A percentile compares a stretch with the other conserved stretches of the same genome.
Evolutionary conservation across 2,329 filamentous ascomycete species (phyloP).

Genomic region (Pseudocercospora ulei): DNA sequence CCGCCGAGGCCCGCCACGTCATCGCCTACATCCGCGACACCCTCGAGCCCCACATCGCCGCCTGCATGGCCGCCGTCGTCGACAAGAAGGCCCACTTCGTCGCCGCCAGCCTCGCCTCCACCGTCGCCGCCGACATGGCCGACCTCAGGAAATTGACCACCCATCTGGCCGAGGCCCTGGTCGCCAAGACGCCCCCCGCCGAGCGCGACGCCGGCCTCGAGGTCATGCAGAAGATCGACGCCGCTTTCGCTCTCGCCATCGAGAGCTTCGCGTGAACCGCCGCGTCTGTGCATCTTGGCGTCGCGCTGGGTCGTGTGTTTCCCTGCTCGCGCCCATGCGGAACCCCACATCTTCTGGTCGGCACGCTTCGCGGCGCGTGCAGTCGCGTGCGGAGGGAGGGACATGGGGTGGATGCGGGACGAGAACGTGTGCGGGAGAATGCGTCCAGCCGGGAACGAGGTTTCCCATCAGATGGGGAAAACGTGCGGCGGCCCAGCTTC

Average conservation of each 20-base stretch:
- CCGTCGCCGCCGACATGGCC: constrained; percentile 20
- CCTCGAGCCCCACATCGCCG: constrained; percentile 19
- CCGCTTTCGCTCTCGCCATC: constrained; percentile 20
- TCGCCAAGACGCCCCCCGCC: constrained; percentile 18
- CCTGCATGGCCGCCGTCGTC: constrained; percentile 18
- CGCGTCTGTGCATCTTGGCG: no score
- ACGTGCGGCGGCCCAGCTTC: no score
- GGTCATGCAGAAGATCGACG: constrained; percentile 19
- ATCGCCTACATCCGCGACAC: constrained; percentile 19
- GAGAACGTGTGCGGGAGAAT: no score
- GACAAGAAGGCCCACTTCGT: constrained; percentile 19
- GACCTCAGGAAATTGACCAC: constrained; percentile 20
- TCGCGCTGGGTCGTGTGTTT: no score
- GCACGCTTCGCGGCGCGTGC: no score
- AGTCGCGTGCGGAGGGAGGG: no score
- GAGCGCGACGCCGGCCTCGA: constrained; percentile 14
- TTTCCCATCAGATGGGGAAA: no score
- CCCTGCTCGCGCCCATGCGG: no score
- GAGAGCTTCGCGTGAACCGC: constrained; percentile 20
- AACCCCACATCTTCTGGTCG: no score
- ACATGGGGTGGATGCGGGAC: no score
- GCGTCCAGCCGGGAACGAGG: no score
- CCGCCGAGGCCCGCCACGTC: constrained; percentile 17
- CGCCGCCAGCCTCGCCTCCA: constrained; percentile 15
- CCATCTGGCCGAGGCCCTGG: constrained; percentile 17